Base-by-base conservation (phyloP, 1,139 yeast genomes). In the Debaryomyces coudertii region DNA sequence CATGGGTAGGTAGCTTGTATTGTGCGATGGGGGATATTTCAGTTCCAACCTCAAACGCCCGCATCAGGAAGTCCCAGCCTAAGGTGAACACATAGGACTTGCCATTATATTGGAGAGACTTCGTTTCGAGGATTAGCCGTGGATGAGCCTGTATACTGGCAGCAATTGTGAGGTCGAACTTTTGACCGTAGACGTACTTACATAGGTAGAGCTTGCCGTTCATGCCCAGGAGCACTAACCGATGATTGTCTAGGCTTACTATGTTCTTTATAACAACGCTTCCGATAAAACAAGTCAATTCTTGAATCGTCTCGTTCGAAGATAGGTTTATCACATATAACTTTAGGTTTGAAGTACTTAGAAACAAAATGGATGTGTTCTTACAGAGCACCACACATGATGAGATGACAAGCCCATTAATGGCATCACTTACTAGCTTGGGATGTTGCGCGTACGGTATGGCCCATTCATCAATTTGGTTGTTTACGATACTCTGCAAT, bases 1-100 rank as follows among this genome's bases (percentile, higher is more conserved):
- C 82, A 46, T 76, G 77, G 4, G 78, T 66, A 11, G 71, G 54
- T 34, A 82, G 55, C 50, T 72, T 73, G 47, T 59, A 57, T 36
- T 69, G 68, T 6, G 69, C 65, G 1, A 76, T 31, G 14, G 51
- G 52, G 39, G 66, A 49, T 1, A 43, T 36, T 6, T 58, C 51
- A 4, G 60, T 43, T 1, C 54, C 51, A 4, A 83, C 47, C 39
- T 58, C 60, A 39, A 74, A 71, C 8, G 80, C 62, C 44, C 66
- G 73, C 5, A 85, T 53, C 33, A 58, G 57, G 45, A 68, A 66
- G 61, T 87, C 95, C 77, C 86, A 79, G 2, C 93, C 90, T 43
- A 83, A 66, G 1, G 88, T 78, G 9, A 79, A 74, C 25, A 86
- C 51, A 52, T 68, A 76, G 15, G 69, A 69, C 1, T 53, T 49